Conservation (phyloP, 305 asterid genomes). For the Fraxinus latifolia region DNA sequence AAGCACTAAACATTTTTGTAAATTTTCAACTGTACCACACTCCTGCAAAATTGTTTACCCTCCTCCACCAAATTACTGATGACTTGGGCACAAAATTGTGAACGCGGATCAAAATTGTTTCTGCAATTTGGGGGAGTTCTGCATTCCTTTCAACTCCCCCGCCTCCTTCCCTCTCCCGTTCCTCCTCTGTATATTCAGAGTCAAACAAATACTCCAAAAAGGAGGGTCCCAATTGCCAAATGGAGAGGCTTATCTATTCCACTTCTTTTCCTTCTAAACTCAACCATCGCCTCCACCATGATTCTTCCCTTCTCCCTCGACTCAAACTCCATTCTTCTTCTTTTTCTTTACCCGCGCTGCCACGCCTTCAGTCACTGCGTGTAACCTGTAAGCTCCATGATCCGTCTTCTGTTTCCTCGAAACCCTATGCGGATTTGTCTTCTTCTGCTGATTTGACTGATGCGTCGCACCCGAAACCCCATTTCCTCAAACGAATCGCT, state of each 20-base stretch:
- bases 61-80: background rate
- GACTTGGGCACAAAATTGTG: background rate
- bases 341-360: background rate
- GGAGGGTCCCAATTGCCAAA: conserved; percentile 12
- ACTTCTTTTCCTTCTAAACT: conserved; percentile 41
- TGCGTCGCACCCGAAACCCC: conserved; percentile 35
- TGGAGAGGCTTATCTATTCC: conserved; percentile 60
- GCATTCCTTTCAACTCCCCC: background rate
- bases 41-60: background rate
- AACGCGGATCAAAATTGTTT: background rate
- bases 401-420: conserved; percentile 20
- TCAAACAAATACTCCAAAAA: background rate
- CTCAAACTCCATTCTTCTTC: conserved; percentile 22
- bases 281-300: conserved; percentile 20
- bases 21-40: background rate
- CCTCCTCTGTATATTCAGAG: background rate
- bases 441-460: conserved; percentile 28
- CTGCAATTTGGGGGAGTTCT: background rate
- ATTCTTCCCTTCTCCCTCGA: conserved; percentile 38
- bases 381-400: conserved; percentile 35
- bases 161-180: background rate
- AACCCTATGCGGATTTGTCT: conserved; percentile 10
- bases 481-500: conserved; percentile 31
- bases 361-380: conserved; percentile 25
- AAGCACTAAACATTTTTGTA: no score